Conservation (phyloP, 1,284 basidiomycete genomes). For the Austropuccinia psidii region DNA sequence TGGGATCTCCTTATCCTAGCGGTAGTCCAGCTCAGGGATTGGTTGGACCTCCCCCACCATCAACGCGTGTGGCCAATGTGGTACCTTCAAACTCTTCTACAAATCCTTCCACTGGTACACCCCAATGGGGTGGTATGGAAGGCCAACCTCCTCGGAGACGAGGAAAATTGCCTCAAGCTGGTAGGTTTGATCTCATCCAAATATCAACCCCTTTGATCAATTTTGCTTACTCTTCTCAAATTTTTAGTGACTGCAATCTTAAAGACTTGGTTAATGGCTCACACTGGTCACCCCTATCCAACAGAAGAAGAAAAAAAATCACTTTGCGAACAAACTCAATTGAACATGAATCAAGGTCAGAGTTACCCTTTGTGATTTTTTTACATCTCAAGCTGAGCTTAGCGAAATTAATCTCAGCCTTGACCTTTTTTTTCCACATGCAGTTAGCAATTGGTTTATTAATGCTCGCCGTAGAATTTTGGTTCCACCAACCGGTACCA, state of each 20-base stretch:
- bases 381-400: neutral
- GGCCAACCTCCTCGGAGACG: constrained; percentile 28
- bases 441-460: constrained; percentile 73
- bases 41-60: neutral
- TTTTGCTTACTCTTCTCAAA: neutral
- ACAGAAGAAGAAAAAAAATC: constrained; percentile 84
- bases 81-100: neutral
- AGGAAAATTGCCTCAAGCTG: constrained; percentile 32
- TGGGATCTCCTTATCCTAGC: neutral
- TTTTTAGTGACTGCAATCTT: constrained; percentile 82
- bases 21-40: neutral
- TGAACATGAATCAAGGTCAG: constrained; percentile 72
- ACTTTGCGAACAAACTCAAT: constrained; percentile 70
- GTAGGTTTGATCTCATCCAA: neutral
- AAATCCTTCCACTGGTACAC: neutral
- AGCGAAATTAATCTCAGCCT: neutral
- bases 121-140: constrained; percentile 14
- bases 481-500: constrained; percentile 22
- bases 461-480: constrained; percentile 56
- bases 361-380: constrained; percentile 39
- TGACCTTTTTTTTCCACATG: neutral
- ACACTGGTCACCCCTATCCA: constrained; percentile 80
- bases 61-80: neutral
- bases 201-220: neutral
- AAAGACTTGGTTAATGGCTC: constrained; percentile 80